These are phyloP conservation scores for Lolium multiflorum DNA, from an alignment of 176 grass and related monocot genomes.

Conservation along the genomic window DNA sequence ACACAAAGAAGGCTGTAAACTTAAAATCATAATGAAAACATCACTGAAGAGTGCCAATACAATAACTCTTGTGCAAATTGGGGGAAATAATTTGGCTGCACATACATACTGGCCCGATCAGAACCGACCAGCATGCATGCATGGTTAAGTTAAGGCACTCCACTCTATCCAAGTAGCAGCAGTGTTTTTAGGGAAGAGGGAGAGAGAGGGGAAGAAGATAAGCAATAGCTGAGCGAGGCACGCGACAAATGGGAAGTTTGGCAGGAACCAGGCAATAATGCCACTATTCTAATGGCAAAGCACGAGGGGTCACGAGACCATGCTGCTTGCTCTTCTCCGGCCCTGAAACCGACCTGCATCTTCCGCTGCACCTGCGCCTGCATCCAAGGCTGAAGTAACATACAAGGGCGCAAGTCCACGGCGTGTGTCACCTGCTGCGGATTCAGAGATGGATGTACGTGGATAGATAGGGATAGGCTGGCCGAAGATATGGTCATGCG, in stretches of 20 bases:
- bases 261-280: constrained; percentile 43
- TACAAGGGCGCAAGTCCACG: not conserved
- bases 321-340: not conserved
- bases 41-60: no score
- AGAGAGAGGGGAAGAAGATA: not conserved
- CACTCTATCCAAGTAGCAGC: no score
- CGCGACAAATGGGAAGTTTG: constrained; percentile 49
- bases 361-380: not conserved
- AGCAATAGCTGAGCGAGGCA: not conserved
- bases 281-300: constrained; percentile 25
- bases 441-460: constrained; percentile 15
- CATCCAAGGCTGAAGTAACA: not conserved
- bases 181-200: not conserved
- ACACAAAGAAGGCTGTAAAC: no score
- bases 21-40: no score
- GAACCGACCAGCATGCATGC: no score
- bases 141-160: no score
- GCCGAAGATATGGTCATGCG: not conserved
- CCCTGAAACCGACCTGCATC: constrained; percentile 24
- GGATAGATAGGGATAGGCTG: constrained; percentile 12
- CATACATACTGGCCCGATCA: no score
- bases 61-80: no score
- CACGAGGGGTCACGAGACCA: not conserved
- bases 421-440: not conserved
- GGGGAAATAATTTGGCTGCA: no score